phyloP scores from a whole-genome alignment of 805 yeast genomes.

The Tetrapisispora nanseiensis region DNA sequence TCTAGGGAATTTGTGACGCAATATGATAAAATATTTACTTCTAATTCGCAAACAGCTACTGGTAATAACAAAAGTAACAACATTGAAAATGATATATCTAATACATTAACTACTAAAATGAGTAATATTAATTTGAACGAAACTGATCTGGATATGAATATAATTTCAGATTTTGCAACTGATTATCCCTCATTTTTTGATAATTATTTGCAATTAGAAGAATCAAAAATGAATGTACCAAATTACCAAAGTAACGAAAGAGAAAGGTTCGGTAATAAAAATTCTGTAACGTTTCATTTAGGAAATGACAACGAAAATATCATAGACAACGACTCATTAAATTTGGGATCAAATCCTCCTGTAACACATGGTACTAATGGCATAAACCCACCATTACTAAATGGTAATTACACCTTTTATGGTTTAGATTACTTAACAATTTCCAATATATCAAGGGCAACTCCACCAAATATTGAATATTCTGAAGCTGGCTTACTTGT shows the following conservation, averaged over 20 bases:
- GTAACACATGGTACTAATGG: not conserved
- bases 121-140: conserved; percentile 9
- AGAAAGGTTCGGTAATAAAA: too few species aligned
- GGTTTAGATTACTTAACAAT: conserved; percentile 18
- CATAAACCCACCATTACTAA: not conserved
- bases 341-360: too few species aligned
- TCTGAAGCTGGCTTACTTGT: not conserved
- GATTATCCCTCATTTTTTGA: conserved; percentile 6
- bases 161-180: conserved; percentile 5
- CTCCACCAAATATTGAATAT: conserved; percentile 6
- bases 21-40: too few species aligned
- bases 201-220: conserved; percentile 1
- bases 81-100: not conserved
- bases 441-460: conserved; percentile 18
- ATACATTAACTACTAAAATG: conserved; percentile 3
- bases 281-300: not conserved
- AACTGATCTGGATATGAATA: not conserved
- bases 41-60: too few species aligned
- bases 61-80: not conserved
- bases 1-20: too few species aligned
- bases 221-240: not conserved
- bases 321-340: not conserved
- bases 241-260: not conserved
- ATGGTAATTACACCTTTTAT: conserved; percentile 19
- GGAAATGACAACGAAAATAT: not conserved